Evolutionary conservation across 495 filamentous ascomycete genomes (phyloP).

Genomic region (Trichoderma asperelloides): DNA sequence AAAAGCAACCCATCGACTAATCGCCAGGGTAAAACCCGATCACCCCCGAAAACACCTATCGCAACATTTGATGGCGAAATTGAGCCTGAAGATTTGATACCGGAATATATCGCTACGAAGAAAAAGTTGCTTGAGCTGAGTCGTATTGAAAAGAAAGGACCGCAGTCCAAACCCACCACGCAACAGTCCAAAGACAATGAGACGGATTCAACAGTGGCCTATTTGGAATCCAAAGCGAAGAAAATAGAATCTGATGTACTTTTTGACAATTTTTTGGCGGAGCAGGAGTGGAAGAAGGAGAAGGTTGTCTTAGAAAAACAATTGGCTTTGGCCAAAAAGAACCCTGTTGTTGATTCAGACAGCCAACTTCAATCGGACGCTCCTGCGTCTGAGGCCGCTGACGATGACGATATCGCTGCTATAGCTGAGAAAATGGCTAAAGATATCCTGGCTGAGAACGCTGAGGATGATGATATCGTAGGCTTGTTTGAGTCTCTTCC

Average conservation of each 20-base stretch:
- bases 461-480: constrained; percentile 43
- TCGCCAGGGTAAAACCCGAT: constrained; percentile 24
- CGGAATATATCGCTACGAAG: constrained; percentile 65
- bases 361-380: constrained; percentile 12
- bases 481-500: constrained; percentile 66
- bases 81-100: constrained; percentile 64
- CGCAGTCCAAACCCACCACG: constrained; percentile 38
- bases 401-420: constrained; percentile 38
- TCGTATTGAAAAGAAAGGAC: constrained; percentile 19
- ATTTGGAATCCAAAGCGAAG: constrained; percentile 59
- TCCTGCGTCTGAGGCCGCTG: constrained; percentile 15
- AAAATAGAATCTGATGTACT: constrained; percentile 76
- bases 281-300: constrained; percentile 61
- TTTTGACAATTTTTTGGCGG: constrained; percentile 71
- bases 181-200: constrained; percentile 19
- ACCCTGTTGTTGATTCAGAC: neutral
- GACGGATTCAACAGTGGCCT: constrained; percentile 44
- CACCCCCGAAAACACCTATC: constrained; percentile 24
- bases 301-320: constrained; percentile 57
- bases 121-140: constrained; percentile 56
- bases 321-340: constrained; percentile 31
- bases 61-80: constrained; percentile 48
- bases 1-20: constrained; percentile 11
- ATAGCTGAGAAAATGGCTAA: constrained; percentile 43
- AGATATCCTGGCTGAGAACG: constrained; percentile 41